These are phyloP conservation scores for Pseudogymnoascus pannorum DNA, from an alignment of 2,329 filamentous ascomycete genomes.

Conservation along the genomic window DNA sequence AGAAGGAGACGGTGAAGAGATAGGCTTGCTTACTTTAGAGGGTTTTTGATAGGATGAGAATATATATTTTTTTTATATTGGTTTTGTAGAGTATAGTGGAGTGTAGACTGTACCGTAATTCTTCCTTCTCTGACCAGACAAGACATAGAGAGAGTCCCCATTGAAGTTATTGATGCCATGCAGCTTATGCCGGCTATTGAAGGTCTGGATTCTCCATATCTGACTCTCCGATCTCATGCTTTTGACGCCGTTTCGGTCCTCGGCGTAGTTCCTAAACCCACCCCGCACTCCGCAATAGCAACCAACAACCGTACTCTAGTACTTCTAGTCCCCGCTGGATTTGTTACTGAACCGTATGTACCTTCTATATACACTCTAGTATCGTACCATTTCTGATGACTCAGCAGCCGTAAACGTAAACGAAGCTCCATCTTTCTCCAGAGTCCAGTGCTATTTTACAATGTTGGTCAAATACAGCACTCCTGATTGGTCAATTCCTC, in stretches of 20 bases:
- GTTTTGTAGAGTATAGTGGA: neutral
- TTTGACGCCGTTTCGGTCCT: neutral
- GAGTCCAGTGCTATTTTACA: neutral
- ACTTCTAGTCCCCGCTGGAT: no score
- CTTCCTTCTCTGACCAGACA: no score
- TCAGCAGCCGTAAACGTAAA: neutral
- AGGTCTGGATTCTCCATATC: neutral
- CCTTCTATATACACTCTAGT: neutral
- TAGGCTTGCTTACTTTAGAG: neutral
- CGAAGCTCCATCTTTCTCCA: neutral
- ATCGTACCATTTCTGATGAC: neutral
- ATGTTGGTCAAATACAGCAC: neutral
- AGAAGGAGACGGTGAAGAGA: neutral
- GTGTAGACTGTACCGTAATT: neutral
- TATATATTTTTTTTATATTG: neutral
- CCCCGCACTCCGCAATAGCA: neutral
- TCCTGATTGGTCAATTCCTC: neutral
- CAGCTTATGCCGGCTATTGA: neutral
- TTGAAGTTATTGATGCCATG: neutral
- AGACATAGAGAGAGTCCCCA: neutral
- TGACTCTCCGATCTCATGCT: neutral
- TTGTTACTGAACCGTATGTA: neutral
- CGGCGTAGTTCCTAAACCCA: neutral
- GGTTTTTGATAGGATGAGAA: neutral
- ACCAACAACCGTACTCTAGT: no score